These are phyloP conservation scores for Boletellus deceptivus DNA, from an alignment of 1,284 basidiomycete species.

Conservation along the genomic window DNA sequence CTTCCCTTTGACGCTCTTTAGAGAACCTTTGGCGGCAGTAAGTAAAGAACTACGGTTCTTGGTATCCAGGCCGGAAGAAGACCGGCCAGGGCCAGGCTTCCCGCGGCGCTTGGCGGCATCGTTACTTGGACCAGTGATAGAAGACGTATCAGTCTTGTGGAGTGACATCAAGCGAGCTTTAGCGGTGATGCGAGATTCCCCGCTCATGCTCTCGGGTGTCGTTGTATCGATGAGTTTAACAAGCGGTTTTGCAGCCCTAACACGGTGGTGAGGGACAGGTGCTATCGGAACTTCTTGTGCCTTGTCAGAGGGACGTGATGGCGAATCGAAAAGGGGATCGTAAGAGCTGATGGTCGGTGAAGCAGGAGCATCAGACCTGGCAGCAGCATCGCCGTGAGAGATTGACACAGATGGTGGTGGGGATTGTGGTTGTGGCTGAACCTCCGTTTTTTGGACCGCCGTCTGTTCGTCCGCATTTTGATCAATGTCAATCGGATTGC, in stretches of 20 bases:
- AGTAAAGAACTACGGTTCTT: slow-evolving; percentile 48
- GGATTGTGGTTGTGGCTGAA: slow-evolving; percentile 2
- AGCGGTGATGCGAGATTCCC: slow-evolving; percentile 41
- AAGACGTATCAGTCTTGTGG: slow-evolving; percentile 6
- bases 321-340: slow-evolving; percentile 35
- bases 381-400: not conserved
- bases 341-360: slow-evolving; percentile 16
- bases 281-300: slow-evolving; percentile 6
- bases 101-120: slow-evolving; percentile 18
- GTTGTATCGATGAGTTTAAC: slow-evolving; percentile 50
- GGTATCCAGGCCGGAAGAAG: slow-evolving; percentile 38
- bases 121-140: slow-evolving; percentile 11
- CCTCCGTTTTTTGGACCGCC: not conserved
- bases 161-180: slow-evolving; percentile 43
- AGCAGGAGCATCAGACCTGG: slow-evolving; percentile 4
- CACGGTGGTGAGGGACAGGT: slow-evolving; percentile 42
- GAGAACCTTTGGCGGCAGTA: slow-evolving; percentile 44
- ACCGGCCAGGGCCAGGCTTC: slow-evolving; percentile 49
- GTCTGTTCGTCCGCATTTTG: slow-evolving; percentile 20
- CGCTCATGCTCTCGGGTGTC: slow-evolving; percentile 18
- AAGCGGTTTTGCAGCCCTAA: slow-evolving; percentile 48
- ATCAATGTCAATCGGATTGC: slow-evolving; percentile 32
- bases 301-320: slow-evolving; percentile 9
- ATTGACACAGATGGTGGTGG: not conserved
- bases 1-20: slow-evolving; percentile 48